Evolutionary conservation across 805 yeast genomes (phyloP).

Genomic region (Lipomyces starkeyi): DNA sequence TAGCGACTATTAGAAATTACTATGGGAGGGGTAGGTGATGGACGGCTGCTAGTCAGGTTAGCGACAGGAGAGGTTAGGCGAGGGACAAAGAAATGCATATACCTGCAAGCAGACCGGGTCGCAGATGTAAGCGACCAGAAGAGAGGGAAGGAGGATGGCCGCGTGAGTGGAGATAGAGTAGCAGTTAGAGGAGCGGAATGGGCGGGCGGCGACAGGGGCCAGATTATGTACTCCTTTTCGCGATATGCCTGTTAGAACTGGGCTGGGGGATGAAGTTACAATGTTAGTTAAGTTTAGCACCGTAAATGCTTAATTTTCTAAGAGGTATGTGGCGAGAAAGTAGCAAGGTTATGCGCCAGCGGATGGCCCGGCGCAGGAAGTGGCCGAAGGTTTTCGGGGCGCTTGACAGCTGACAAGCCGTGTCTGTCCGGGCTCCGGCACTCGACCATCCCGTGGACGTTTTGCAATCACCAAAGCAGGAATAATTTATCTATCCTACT

Average conservation of each 20-base stretch:
- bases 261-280: not conserved
- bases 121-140: not conserved
- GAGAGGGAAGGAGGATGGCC: not conserved
- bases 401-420: not conserved
- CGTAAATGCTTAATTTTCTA: not conserved
- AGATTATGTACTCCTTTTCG: not conserved
- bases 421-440: not conserved
- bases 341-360: not conserved
- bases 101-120: not conserved
- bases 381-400: not conserved
- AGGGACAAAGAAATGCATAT: not conserved
- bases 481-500: too few species aligned
- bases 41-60: not conserved
- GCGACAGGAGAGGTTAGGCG: not conserved
- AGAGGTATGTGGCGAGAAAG: not conserved
- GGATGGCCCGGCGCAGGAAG: not conserved
- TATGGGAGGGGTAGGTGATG: not conserved
- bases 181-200: not conserved
- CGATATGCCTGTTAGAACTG: too few species aligned
- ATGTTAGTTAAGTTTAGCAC: not conserved
- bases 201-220: not conserved
- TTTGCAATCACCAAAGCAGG: not conserved
- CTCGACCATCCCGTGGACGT: not conserved
- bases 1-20: constrained; percentile 6
- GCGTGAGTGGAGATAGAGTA: not conserved